These are phyloP conservation scores for Physcomitrellopsis africana DNA, from an alignment of 225 moss, liverwort and hornwort species.

Conservation along the genomic window DNA sequence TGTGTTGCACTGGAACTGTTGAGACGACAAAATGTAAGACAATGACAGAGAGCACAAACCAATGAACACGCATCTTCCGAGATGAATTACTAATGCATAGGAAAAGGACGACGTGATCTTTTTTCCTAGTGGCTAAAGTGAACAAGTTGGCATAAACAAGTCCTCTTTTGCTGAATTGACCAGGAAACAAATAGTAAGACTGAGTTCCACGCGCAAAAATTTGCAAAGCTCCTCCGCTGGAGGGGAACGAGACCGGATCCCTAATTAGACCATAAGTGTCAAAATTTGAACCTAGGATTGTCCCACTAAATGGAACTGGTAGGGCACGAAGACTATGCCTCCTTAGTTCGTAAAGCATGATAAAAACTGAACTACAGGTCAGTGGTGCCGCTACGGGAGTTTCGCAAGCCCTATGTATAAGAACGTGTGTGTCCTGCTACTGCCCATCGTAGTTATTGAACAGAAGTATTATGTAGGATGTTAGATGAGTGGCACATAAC, in stretches of 20 bases:
- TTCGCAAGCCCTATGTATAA: slow-evolving; percentile 4
- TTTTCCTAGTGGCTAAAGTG: too few relatives aligned
- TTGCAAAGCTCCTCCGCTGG: slow-evolving; percentile 40
- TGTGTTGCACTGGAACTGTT: too few relatives aligned
- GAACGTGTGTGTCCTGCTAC: slow-evolving; percentile 6
- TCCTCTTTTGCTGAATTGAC: not conserved
- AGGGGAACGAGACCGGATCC: slow-evolving; percentile 1
- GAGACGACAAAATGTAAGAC: too few relatives aligned
- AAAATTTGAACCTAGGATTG: slow-evolving; percentile 44
- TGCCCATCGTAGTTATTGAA: not conserved
- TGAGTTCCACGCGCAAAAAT: slow-evolving; percentile 46
- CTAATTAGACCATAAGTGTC: slow-evolving; percentile 16
- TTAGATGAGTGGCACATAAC: slow-evolving; percentile 80
- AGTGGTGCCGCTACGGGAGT: slow-evolving; percentile 18
- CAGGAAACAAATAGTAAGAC: slow-evolving; percentile 5
- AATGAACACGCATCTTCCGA: too few relatives aligned
- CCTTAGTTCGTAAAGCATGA: slow-evolving; percentile 34
- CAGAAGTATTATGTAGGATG: not conserved
- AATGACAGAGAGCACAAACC: too few relatives aligned
- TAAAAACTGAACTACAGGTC: slow-evolving; percentile 44
- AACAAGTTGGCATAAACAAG: too few relatives aligned
- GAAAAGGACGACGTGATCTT: too few relatives aligned
- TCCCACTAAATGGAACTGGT: slow-evolving; percentile 14
- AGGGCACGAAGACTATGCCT: slow-evolving; percentile 24
- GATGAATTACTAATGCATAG: too few relatives aligned